Evolutionary conservation across 768 basidiomycete genomes (phyloP).

Genomic region (Tulasnella sp.): DNA sequence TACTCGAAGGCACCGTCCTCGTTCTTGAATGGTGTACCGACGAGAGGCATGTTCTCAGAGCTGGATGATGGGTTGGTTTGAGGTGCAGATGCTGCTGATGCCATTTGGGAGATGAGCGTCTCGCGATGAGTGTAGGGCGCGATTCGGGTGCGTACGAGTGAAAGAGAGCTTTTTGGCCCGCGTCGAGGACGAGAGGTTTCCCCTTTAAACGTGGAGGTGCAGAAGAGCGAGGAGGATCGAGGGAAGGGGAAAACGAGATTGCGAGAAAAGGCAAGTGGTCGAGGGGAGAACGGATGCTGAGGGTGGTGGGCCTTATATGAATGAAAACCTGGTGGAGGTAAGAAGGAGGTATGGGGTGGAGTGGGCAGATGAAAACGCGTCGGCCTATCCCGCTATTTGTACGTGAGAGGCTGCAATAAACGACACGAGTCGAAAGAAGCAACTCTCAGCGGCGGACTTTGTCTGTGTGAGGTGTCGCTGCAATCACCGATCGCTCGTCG

Average conservation of each 20-base stretch:
- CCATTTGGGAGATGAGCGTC: not conserved
- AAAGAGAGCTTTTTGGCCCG: not conserved
- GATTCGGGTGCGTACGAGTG: not conserved
- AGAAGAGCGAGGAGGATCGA: not conserved
- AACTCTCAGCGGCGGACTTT: not conserved
- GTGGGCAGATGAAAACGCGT: not conserved
- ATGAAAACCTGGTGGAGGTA: constrained; percentile 8
- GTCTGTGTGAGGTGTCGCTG: not conserved
- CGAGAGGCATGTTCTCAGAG: constrained; percentile 24
- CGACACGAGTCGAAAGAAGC: not conserved
- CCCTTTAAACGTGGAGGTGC: not conserved
- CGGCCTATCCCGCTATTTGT: not conserved
- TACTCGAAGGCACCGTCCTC: constrained; percentile 31
- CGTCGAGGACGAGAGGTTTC: not conserved
- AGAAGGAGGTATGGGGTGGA: not conserved
- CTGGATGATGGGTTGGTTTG: not conserved
- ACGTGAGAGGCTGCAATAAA: not conserved
- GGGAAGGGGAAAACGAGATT: not conserved
- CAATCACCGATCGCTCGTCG: not conserved
- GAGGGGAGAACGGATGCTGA: not conserved
- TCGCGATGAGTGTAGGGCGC: not conserved
- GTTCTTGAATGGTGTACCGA: constrained; percentile 27
- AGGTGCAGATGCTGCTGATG: constrained; percentile 1
- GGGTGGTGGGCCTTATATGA: not conserved
- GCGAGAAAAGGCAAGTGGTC: not conserved